Evolutionary conservation across 345 rosid genomes (phyloP).

Genomic region (Linum usitatissimum): DNA sequence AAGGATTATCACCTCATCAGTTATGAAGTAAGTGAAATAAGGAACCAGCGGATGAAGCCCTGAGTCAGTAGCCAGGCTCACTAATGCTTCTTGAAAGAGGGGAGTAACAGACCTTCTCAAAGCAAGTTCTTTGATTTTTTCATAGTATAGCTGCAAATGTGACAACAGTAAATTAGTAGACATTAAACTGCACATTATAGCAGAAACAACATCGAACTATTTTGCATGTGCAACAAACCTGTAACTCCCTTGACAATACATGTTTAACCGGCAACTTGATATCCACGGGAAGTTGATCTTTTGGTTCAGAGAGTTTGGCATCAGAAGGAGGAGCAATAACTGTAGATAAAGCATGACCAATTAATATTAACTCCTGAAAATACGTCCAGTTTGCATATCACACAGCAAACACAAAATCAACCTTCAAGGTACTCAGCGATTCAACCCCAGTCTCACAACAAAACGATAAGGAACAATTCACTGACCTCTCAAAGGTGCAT

Average conservation of each 20-base stretch:
- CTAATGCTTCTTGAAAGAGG: slow-evolving; percentile 83
- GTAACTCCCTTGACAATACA: slow-evolving; percentile 80
- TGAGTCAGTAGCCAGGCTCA: slow-evolving; percentile 87
- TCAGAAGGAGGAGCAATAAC: slow-evolving; percentile 65
- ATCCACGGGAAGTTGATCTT: slow-evolving; percentile 68
- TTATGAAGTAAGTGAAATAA: slow-evolving; percentile 78
- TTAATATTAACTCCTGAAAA: slow-evolving; percentile 14
- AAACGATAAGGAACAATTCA: slow-evolving; percentile 10
- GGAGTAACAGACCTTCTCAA: slow-evolving; percentile 58
- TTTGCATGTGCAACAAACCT: slow-evolving; percentile 34
- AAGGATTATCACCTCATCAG: slow-evolving; percentile 68
- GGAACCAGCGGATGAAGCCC: slow-evolving; percentile 98
- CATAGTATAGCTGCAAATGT: slow-evolving; percentile 73
- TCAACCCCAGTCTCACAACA: not conserved
- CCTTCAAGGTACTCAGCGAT: not conserved
- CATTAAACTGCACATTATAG: not conserved
- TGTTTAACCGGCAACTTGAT: slow-evolving; percentile 84
- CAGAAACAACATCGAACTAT: not conserved
- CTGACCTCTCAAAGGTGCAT: slow-evolving; percentile 80
- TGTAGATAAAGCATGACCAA: slow-evolving; percentile 22
- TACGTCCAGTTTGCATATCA: not conserved
- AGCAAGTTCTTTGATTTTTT: slow-evolving; percentile 84
- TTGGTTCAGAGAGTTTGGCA: slow-evolving; percentile 42
- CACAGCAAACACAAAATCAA: not conserved
- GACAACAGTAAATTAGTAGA: slow-evolving; percentile 2